Base-by-base conservation (phyloP, 805 yeast species). In the Ogataea pini region DNA sequence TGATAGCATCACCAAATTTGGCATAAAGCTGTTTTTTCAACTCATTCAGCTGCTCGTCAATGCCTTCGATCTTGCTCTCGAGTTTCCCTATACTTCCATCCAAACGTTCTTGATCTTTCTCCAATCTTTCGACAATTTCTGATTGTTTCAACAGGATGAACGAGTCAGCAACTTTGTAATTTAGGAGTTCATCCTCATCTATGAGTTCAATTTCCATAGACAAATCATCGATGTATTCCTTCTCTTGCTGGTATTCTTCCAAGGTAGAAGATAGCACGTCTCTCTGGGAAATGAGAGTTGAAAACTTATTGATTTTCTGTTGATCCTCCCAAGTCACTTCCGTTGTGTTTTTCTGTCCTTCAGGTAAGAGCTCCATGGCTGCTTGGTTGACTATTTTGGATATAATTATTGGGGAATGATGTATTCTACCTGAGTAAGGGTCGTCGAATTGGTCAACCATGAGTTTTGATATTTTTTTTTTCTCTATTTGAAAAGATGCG, bases 211-310 rank as follows among this genome's bases (percentile, higher is more conserved):
- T 74, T 62, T 92, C 99, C 61, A 89, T 61, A 6, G 87, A 73
- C 28, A 89, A 83, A 62, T 92, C 98, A 57, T 89, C 96, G 25
- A 92, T 70, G 59, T 88, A 89, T 61, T 90, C 97, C 57, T 89
- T 88, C 59, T 89, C 96, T 51, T 80, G 78, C 56, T 76, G 72
- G 51, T 75, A 71, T 46, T 69, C 68, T 17, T 72, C 69, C 29
- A 86, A 70, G 42, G 75, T 75, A 16, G 68, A 76, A 27, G 76
- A 72, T 12, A 83, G 64, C 16, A 75, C 74, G 55, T 87, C 89
- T 56, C 85, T 83, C 51, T 84, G 81, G 55, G 83, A 73, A 50
- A 90, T 88, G 52, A 90, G 73, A 39, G 90, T 86, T 13, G 96
- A 88, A 63, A 94, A 92, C 64, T 82, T 82, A 68, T 92, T 94